Percentiles rank a stretch among this genome's conserved stretches.
Evolutionary conservation across 176 grass and related monocot species (phyloP).

Genomic region (Aegilops longissima): DNA sequence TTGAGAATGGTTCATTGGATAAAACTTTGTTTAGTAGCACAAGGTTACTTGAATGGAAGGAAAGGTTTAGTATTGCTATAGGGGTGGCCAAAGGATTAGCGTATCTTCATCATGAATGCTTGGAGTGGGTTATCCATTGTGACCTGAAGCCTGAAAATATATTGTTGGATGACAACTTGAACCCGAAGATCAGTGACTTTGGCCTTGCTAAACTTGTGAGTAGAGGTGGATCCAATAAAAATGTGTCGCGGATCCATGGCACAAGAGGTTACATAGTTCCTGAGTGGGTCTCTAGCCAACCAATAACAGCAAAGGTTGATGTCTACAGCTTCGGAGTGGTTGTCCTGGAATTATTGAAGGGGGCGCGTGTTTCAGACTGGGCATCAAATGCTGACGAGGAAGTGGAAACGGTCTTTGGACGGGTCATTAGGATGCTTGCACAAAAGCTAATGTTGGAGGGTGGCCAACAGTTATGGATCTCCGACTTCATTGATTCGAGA

Average conservation of each 20-base stretch:
- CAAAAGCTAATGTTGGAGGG: neutral
- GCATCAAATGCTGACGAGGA: neutral
- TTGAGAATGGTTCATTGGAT: slow-evolving; percentile 3
- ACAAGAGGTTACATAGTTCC: neutral
- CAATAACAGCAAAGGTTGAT: neutral
- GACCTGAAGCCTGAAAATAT: neutral
- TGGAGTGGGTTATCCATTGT: neutral
- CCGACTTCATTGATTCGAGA: neutral
- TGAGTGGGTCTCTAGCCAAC: neutral
- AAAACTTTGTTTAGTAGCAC: neutral
- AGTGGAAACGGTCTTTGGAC: neutral
- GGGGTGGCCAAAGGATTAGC: slow-evolving; percentile 18
- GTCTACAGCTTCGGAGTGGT: neutral
- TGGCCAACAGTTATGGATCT: neutral
- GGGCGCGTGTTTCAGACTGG: neutral
- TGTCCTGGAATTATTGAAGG: neutral
- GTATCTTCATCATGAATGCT: slow-evolving; percentile 1
- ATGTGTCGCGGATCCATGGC: neutral
- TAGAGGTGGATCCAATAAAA: neutral
- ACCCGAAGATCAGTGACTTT: neutral
- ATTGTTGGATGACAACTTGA: neutral
- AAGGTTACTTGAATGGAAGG: neutral
- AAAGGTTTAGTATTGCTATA: neutral
- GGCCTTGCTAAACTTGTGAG: neutral
- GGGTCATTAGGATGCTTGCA: neutral